phyloP scores from a whole-genome alignment of 192 early-diverging fungal genomes.

The Umbelopsis sp. region DNA sequence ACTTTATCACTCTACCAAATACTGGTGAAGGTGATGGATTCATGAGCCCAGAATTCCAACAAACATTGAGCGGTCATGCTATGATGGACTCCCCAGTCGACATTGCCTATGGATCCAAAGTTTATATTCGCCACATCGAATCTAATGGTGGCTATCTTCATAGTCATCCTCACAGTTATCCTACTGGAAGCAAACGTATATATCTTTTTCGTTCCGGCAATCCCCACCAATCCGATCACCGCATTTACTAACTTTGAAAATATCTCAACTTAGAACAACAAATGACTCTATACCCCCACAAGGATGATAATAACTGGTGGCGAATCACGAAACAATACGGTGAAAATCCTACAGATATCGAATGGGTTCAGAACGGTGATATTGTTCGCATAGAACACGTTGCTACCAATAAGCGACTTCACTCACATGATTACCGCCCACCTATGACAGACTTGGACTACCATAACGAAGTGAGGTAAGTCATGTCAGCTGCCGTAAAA shows the following conservation, averaged over 20 bases:
- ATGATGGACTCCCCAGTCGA: slow-evolving; percentile 63
- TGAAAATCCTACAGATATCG: slow-evolving; percentile 41
- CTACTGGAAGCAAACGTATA: slow-evolving; percentile 76
- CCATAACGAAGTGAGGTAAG: slow-evolving; percentile 71
- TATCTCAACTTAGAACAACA: slow-evolving; percentile 58
- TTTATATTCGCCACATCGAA: slow-evolving; percentile 71
- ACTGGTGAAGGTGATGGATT: slow-evolving; percentile 94
- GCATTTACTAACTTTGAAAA: too few species aligned
- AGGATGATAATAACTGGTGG: slow-evolving; percentile 92
- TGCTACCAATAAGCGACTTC: slow-evolving; percentile 62
- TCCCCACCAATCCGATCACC: too few species aligned
- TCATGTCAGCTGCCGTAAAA: too few species aligned
- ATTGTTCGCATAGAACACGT: slow-evolving; percentile 75
- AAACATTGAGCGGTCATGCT: slow-evolving; percentile 74
- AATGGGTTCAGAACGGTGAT: slow-evolving; percentile 72
- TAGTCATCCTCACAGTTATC: slow-evolving; percentile 73
- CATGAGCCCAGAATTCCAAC: slow-evolving; percentile 93
- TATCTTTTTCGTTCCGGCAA: too few species aligned
- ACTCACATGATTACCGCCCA: slow-evolving; percentile 70
- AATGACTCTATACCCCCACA: slow-evolving; percentile 78
- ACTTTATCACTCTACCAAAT: slow-evolving; percentile 82
- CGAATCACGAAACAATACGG: slow-evolving; percentile 54
- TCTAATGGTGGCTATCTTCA: slow-evolving; percentile 84
- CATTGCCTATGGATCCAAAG: slow-evolving; percentile 68
- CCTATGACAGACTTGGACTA: slow-evolving; percentile 73